Percentiles rank a stretch among this genome's conserved stretches.
phyloP scores from a whole-genome alignment of 2,329 filamentous ascomycete species.

The Parafenestella ontariensis region DNA sequence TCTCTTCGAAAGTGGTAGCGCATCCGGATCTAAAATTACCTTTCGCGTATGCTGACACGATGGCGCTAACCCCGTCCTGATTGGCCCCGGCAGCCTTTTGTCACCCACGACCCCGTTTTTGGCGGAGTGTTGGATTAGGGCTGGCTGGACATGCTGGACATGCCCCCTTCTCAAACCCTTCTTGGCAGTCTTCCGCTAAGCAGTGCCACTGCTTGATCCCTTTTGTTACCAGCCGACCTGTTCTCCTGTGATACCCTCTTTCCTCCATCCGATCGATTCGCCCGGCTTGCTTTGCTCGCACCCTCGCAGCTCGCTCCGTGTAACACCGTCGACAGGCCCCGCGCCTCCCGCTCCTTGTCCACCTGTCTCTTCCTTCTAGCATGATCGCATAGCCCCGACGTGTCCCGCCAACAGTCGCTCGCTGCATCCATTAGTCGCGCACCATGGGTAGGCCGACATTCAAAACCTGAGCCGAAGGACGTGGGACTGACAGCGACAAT shows the following conservation, averaged over 20 bases:
- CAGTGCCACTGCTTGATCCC: not conserved
- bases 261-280: not conserved
- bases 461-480: not conserved
- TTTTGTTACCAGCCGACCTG: not conserved
- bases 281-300: not conserved
- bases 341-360: constrained; percentile 21
- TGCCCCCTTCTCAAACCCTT: constrained; percentile 3
- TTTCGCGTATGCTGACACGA: not conserved
- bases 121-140: not conserved
- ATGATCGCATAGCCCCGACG: constrained; percentile 35
- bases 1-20: not conserved
- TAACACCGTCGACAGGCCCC: constrained; percentile 13
- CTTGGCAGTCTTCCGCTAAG: not conserved
- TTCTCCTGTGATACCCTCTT: not conserved
- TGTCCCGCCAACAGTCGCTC: constrained; percentile 27
- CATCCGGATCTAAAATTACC: not conserved
- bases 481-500: constrained; percentile 26
- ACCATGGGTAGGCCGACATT: constrained; percentile 35
- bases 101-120: not conserved
- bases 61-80: not conserved
- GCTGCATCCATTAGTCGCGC: constrained; percentile 23
- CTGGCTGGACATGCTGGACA: not conserved
- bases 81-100: too few relatives aligned
- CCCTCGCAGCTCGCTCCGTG: not conserved
- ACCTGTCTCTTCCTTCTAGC: constrained; percentile 25